Conservation (phyloP, 2,329 filamentous ascomycete genomes). For the Alternaria atra region DNA sequence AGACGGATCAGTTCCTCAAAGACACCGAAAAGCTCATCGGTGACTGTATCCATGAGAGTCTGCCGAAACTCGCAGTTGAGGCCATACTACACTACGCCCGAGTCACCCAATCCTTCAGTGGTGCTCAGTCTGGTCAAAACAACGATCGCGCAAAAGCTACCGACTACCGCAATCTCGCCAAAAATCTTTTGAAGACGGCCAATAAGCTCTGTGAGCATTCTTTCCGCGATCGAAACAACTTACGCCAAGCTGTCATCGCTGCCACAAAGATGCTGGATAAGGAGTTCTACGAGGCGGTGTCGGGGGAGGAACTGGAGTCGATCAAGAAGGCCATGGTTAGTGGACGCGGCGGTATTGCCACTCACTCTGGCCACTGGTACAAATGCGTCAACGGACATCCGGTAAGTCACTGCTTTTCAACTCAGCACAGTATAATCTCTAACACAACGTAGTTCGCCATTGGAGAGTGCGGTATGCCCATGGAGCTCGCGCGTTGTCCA, state of each 20-base stretch:
- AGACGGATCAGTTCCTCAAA: slow-evolving; percentile 31
- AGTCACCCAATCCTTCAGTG: slow-evolving; percentile 37
- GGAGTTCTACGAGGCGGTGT: slow-evolving; percentile 54
- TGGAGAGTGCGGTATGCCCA: slow-evolving; percentile 72
- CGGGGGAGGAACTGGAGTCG: slow-evolving; percentile 53
- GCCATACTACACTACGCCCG: slow-evolving; percentile 45
- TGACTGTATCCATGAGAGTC: slow-evolving; percentile 37
- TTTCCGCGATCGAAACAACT: slow-evolving; percentile 40
- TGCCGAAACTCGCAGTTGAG: slow-evolving; percentile 53
- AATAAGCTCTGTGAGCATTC: slow-evolving; percentile 43
- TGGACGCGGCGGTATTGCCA: slow-evolving; percentile 53
- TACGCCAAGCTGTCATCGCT: slow-evolving; percentile 40
- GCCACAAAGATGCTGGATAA: slow-evolving; percentile 39
- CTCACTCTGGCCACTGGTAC: slow-evolving; percentile 68
- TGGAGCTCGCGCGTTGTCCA: slow-evolving; percentile 68
- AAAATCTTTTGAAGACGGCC: slow-evolving; percentile 40
- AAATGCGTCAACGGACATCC: slow-evolving; percentile 65
- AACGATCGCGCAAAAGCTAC: slow-evolving; percentile 19
- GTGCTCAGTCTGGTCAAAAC: slow-evolving; percentile 18
- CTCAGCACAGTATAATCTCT: slow-evolving; percentile 6
- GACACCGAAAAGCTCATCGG: slow-evolving; percentile 43
- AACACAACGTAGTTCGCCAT: slow-evolving; percentile 60
- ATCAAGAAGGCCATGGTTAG: slow-evolving; percentile 60
- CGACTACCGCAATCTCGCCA: slow-evolving; percentile 27
- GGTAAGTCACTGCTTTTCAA: slow-evolving; percentile 30